These are phyloP conservation scores for Populus alba DNA, from an alignment of 345 rosid species.

Conservation along the genomic window DNA sequence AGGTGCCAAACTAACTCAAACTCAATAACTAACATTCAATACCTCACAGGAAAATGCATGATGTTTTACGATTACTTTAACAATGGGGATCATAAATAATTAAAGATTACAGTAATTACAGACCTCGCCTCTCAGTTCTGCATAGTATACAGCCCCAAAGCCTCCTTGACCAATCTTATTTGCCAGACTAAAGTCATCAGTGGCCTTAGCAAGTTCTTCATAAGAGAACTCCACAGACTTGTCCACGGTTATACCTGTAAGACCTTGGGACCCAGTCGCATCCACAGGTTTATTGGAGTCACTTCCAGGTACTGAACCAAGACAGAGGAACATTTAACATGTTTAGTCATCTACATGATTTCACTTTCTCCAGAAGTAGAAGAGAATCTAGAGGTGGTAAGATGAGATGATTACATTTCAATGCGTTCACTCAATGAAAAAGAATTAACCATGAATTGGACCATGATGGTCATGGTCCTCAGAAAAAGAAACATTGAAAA, in stretches of 20 bases:
- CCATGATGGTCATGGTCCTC: background rate
- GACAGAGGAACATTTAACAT: constrained; percentile 9
- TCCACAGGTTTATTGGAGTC: constrained; percentile 32
- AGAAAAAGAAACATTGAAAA: background rate
- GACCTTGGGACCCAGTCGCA: constrained; percentile 37
- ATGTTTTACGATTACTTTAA: constrained; percentile 3
- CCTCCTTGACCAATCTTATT: constrained; percentile 94
- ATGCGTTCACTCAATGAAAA: background rate
- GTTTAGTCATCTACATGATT: background rate
- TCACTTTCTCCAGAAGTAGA: constrained; percentile 5
- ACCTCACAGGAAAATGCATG: background rate
- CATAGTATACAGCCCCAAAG: constrained; percentile 87
- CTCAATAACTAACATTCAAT: background rate
- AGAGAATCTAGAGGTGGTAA: background rate
- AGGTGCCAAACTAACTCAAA: background rate
- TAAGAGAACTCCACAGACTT: constrained; percentile 83
- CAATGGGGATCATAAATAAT: constrained; percentile 1
- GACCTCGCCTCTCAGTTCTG: constrained; percentile 94
- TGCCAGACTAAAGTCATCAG: constrained; percentile 76
- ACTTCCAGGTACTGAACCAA: constrained; percentile 32
- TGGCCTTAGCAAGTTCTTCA: constrained; percentile 89
- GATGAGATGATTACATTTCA: background rate
- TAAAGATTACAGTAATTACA: constrained; percentile 11
- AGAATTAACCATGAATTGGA: background rate
- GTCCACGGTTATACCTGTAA: constrained; percentile 69